A percentile compares a stretch with the other conserved stretches of the same genome.
Evolutionary conservation across 2,329 filamentous ascomycete genomes (phyloP).

Genomic region (Sclerotinia minor): DNA sequence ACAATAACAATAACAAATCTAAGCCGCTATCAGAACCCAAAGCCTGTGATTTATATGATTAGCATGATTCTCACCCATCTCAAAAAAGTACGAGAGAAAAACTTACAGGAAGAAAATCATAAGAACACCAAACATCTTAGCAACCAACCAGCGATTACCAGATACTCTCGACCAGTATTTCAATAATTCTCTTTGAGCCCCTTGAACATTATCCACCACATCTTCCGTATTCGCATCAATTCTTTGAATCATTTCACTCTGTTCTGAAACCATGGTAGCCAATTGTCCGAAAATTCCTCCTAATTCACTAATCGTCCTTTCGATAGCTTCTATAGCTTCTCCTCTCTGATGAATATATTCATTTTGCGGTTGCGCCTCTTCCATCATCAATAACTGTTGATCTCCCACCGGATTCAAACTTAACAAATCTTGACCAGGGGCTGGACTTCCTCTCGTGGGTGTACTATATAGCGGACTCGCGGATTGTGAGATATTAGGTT

Average conservation of each 20-base stretch:
- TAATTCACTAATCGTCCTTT: constrained; percentile 89
- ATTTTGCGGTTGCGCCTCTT: constrained; percentile 83
- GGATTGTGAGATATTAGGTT: constrained; percentile 67
- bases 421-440: constrained; percentile 69
- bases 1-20: constrained; percentile 3
- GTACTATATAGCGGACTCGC: constrained; percentile 86
- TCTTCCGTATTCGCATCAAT: constrained; percentile 98
- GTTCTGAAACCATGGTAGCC: constrained; percentile 94
- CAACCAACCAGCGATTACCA: constrained; percentile 92
- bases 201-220: constrained; percentile 97
- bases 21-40: constrained; percentile 37
- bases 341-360: constrained; percentile 90
- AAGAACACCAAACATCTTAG: constrained; percentile 82
- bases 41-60: constrained; percentile 31
- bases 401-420: constrained; percentile 84
- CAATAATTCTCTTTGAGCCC: constrained; percentile 89
- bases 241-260: constrained; percentile 95
- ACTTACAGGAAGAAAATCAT: constrained; percentile 86
- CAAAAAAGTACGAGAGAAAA: constrained; percentile 9
- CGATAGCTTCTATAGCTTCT: constrained; percentile 94
- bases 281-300: constrained; percentile 92
- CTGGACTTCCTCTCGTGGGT: constrained; percentile 65
- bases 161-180: constrained; percentile 96
- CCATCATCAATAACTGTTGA: constrained; percentile 88
- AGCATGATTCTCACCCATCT: not conserved